A percentile compares a stretch with the other conserved stretches of the same genome.
phyloP scores from a whole-genome alignment of 129 eudicot genomes.

The Flaveria sonorensis region DNA sequence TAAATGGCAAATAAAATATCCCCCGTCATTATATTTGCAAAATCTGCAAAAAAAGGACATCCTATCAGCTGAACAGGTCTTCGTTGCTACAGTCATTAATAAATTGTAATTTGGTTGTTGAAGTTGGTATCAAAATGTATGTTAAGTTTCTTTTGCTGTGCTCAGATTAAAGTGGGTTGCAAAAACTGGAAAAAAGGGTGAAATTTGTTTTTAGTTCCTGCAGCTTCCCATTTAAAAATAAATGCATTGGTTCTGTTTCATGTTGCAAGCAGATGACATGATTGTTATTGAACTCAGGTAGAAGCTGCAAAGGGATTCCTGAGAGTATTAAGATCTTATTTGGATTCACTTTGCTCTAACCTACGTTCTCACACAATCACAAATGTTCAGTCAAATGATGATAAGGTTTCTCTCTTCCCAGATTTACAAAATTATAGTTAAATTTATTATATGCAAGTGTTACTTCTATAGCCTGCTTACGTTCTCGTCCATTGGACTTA shows the following conservation, averaged over 20 bases:
- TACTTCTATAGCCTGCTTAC: conserved; percentile 1
- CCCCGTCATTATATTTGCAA: neutral
- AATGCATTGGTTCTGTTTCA: neutral
- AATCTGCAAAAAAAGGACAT: neutral
- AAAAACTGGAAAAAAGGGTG: neutral
- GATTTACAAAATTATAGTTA: conserved; percentile 12
- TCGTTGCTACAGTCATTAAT: neutral
- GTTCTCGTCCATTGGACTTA: conserved; percentile 17
- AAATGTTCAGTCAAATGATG: conserved; percentile 95
- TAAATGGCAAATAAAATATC: neutral
- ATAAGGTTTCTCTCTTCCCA: conserved; percentile 57
- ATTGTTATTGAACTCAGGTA: conserved; percentile 50
- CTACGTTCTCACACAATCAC: conserved; percentile 96
- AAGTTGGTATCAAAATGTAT: neutral
- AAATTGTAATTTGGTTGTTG: neutral
- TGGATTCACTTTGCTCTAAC: conserved; percentile 88
- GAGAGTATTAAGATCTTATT: conserved; percentile 65
- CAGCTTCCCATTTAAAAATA: neutral
- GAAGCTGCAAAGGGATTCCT: conserved; percentile 91
- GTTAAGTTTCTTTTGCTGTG: neutral
- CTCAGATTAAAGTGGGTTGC: neutral
- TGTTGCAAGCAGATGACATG: conserved; percentile 17
- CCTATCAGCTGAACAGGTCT: neutral
- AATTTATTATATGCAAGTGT: neutral
- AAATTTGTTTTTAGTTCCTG: neutral